Conservation (phyloP, 1,139 yeast genomes). For the Pichia sp. region DNA sequence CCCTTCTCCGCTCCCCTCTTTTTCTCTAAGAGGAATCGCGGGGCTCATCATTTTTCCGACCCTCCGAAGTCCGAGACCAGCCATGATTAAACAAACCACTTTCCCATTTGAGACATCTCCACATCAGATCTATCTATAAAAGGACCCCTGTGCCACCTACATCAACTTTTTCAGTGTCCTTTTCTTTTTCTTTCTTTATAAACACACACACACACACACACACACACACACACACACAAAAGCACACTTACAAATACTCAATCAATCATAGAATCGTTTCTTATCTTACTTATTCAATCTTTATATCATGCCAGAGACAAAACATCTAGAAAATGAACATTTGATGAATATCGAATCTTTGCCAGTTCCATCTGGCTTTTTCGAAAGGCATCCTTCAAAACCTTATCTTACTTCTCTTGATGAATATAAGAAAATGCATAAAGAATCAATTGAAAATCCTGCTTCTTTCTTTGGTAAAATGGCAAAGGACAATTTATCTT, state of each 20-base stretch:
- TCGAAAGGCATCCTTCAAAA: slow-evolving; percentile 41
- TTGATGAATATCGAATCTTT: slow-evolving; percentile 29
- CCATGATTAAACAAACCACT: too few species aligned
- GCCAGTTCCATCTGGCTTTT: slow-evolving; percentile 53
- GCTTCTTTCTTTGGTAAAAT: slow-evolving; percentile 55
- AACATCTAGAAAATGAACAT: slow-evolving; percentile 29
- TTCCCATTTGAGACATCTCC: not conserved
- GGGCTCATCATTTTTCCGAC: not conserved
- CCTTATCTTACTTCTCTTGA: slow-evolving; percentile 47
- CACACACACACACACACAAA: not conserved
- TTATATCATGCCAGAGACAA: slow-evolving; percentile 17
- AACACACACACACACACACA: not conserved
- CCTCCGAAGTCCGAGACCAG: slow-evolving; percentile 6
- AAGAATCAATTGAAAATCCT: slow-evolving; percentile 65
- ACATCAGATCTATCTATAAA: not conserved
- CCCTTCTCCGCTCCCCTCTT: not conserved
- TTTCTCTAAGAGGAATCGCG: not conserved
- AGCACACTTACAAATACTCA: too few species aligned
- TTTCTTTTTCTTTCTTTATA: not conserved
- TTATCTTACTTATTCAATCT: not conserved
- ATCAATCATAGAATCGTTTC: not conserved
- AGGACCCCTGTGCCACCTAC: not conserved
- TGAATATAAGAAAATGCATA: slow-evolving; percentile 53
- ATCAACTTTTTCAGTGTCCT: not conserved
- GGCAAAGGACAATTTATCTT: slow-evolving; percentile 51